Evolutionary conservation across 202 grass and related monocot species (phyloP), one percentile per base, ranked within the genome.

Genomic region (Cymbopogon flexuosus): DNA sequence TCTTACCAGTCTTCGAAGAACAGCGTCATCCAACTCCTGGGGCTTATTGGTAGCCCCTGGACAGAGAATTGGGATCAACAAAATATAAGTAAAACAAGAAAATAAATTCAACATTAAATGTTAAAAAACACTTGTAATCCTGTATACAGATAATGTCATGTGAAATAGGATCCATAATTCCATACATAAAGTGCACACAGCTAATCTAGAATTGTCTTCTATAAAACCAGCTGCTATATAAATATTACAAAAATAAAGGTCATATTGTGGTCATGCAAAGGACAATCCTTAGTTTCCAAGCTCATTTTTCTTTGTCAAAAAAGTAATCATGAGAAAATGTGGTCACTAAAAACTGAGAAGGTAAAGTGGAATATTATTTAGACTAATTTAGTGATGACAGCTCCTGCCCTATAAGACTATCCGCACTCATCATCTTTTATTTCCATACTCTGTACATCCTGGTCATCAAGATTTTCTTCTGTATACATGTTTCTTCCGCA

Each of bases 21-120:
- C 96, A 84, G 96, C 96, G 65, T 95, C 96, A 88, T 99, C 96
- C 87, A 99, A 79, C 41, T 99, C 96, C 80, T 99, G 96, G 72
- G 96, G 96, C 78, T 99, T 95, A 91, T 99, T 99, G 18, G 96
- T 99, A 88, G 96, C 96, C 64, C 96, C 96, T 99, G 67, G 49
- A 67, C 39, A 78, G 66, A 65, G 6, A 72, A 86, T 58, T 56
- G 63, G 30, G 46, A 73, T 88, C 56, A 86, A 86, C 30, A 85
- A 43, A 76, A 36, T 24, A 81, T 67, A 24, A 30, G 58, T n/a
- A 60, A 31, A 18, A 77, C 12, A 79, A 31, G 41, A 16, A 15
- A 69, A 7, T 19, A 24, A 69, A 60, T 71, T 31, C 5, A 54
- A 9, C 13, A 77, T 22, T 73, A 9, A 34, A 49, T 56, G 64